Percentiles rank a stretch among this genome's conserved stretches.
Conservation (phyloP, 2,329 filamentous ascomycete species). For the Trematosphaeria pertusa region DNA sequence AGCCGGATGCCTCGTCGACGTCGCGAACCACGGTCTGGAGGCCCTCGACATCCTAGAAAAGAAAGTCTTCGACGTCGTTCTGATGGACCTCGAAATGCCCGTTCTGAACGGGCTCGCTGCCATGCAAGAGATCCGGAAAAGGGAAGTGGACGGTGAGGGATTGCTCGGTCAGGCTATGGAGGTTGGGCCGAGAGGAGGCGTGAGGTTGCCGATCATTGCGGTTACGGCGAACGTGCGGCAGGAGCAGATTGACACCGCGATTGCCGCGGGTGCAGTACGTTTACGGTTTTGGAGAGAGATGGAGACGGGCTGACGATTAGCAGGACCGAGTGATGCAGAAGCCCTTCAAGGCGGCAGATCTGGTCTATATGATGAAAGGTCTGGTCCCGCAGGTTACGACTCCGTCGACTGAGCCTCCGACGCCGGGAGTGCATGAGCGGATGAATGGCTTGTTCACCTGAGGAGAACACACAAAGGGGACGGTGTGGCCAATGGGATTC, state of each 20-base stretch:
- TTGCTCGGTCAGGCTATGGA: constrained; percentile 19
- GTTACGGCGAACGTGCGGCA: constrained; percentile 48
- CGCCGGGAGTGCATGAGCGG: constrained; percentile 7
- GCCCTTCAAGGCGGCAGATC: constrained; percentile 44
- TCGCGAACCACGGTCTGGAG: constrained; percentile 48
- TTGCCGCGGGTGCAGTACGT: constrained; percentile 43
- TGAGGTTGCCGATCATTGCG: constrained; percentile 43
- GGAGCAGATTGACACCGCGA: constrained; percentile 45
- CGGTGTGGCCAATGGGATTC: too few species aligned
- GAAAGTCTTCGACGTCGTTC: constrained; percentile 38
- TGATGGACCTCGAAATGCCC: constrained; percentile 64
- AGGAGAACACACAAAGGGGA: background rate
- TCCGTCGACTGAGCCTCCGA: constrained; percentile 9
- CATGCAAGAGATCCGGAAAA: constrained; percentile 57
- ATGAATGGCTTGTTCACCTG: constrained; percentile 1
- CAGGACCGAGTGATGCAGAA: constrained; percentile 47
- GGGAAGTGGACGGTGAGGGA: constrained; percentile 48
- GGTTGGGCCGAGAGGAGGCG: constrained; percentile 28
- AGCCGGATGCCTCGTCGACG: constrained; percentile 35
- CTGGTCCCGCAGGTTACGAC: constrained; percentile 32
- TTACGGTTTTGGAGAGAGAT: background rate
- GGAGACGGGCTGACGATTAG: constrained; percentile 2
- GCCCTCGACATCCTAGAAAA: constrained; percentile 42
- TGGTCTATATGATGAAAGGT: constrained; percentile 45
- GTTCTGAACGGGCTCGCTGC: constrained; percentile 55